Evolutionary conservation across 129 eudicot genomes (phyloP).

Genomic region (Flaveria sonorensis): DNA sequence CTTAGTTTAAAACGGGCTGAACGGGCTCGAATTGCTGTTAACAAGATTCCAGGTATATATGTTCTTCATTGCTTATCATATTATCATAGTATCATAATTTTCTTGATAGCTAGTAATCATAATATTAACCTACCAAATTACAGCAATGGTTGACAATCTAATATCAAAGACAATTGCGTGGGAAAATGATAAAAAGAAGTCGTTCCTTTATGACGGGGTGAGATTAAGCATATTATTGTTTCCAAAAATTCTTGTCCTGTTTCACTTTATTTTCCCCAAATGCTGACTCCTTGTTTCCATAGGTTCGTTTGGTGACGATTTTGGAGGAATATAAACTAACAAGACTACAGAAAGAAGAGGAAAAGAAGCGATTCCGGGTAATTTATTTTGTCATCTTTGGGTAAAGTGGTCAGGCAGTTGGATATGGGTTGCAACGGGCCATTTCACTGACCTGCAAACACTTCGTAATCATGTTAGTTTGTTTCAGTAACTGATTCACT

Average conservation of each 20-base stretch:
- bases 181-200: slow-evolving; percentile 69
- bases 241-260: slow-evolving; percentile 6
- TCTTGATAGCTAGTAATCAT: neutral
- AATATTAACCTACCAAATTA: slow-evolving; percentile 16
- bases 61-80: neutral
- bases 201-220: slow-evolving; percentile 88
- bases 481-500: no score
- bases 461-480: neutral
- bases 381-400: slow-evolving; percentile 14
- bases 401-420: neutral
- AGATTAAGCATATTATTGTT: slow-evolving; percentile 14
- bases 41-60: slow-evolving; percentile 77
- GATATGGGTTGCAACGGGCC: neutral
- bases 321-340: slow-evolving; percentile 84
- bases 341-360: slow-evolving; percentile 76
- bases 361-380: slow-evolving; percentile 76
- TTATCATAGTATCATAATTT: neutral
- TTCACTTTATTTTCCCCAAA: neutral
- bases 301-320: slow-evolving; percentile 82
- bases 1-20: slow-evolving; percentile 88
- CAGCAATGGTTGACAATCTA: slow-evolving; percentile 76
- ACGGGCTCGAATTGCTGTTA: slow-evolving; percentile 78
- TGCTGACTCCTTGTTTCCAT: slow-evolving; percentile 8
- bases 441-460: neutral
- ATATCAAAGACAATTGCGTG: slow-evolving; percentile 68